Conservation (phyloP, 192 early-diverging fungal genomes). For the Powellomyces hirtus region DNA sequence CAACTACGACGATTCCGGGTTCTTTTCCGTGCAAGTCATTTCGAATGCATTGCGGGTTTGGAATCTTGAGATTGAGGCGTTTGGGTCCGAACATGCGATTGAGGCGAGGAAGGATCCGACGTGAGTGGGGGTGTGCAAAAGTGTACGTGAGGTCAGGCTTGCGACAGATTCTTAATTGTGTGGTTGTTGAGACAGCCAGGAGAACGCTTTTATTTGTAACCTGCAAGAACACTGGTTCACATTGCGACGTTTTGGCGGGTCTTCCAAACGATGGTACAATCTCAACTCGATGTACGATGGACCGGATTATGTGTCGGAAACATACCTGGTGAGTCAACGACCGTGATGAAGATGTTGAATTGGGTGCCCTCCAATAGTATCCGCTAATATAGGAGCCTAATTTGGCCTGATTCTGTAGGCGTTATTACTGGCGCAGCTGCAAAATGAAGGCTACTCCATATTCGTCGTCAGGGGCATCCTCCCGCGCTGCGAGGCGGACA, state of each 20-base stretch:
- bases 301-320: conserved; percentile 65
- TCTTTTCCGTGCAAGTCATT: conserved; percentile 73
- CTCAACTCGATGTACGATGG: conserved; percentile 56
- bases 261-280: conserved; percentile 67
- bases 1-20: conserved; percentile 61
- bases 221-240: conserved; percentile 62
- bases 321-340: conserved; percentile 47
- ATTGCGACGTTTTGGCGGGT: conserved; percentile 63
- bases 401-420: conserved; percentile 16
- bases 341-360: neutral
- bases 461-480: conserved; percentile 44
- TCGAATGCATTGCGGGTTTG: conserved; percentile 54
- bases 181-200: conserved; percentile 5
- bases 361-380: neutral
- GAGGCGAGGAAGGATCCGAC: conserved; percentile 52
- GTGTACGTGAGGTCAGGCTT: no score
- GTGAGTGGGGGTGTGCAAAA: conserved; percentile 33
- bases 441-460: conserved; percentile 48
- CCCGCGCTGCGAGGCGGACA: conserved; percentile 38
- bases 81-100: conserved; percentile 44
- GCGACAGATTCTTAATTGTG: neutral
- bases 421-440: conserved; percentile 40
- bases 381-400: no score
- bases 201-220: conserved; percentile 73
- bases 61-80: conserved; percentile 58